Evolutionary conservation across 2,329 filamentous ascomycete genomes (phyloP).

Genomic region (Sclerotinia trifoliorum): DNA sequence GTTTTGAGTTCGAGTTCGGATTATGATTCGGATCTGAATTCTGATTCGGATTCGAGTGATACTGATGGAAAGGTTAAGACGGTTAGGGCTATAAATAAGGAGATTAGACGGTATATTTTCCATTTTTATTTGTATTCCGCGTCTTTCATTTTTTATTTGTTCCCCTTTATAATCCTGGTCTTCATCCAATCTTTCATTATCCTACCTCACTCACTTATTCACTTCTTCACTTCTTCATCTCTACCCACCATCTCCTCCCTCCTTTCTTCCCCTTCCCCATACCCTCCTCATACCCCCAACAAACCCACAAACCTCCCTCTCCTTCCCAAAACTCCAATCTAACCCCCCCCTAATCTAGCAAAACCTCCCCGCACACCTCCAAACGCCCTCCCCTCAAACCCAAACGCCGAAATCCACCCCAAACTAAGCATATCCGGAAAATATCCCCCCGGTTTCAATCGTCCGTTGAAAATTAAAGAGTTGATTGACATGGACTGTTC

Average conservation of each 20-base stretch:
- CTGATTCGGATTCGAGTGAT: background rate
- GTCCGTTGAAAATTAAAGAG: background rate
- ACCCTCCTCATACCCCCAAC: no score
- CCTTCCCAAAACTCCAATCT: no score
- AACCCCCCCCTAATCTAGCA: background rate
- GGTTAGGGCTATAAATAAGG: background rate
- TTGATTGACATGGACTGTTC: background rate
- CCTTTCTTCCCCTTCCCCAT: no score
- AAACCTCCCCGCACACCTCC: background rate
- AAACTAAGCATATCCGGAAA: background rate
- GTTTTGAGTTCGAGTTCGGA: background rate
- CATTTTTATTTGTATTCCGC: no score
- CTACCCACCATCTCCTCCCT: no score
- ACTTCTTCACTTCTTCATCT: no score
- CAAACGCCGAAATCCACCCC: background rate
- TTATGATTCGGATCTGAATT: background rate
- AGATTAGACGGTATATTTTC: background rate
- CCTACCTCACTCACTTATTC: no score
- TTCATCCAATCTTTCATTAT: no score
- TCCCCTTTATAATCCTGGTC: no score
- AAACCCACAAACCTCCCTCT: no score
- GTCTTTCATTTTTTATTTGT: no score
- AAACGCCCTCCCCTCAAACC: background rate
- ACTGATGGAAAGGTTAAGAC: background rate
- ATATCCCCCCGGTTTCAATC: background rate